A percentile compares a stretch with the other conserved stretches of the same genome.
Conservation (phyloP, 257 asterid genomes). For the Solanum megistacrolobum region DNA sequence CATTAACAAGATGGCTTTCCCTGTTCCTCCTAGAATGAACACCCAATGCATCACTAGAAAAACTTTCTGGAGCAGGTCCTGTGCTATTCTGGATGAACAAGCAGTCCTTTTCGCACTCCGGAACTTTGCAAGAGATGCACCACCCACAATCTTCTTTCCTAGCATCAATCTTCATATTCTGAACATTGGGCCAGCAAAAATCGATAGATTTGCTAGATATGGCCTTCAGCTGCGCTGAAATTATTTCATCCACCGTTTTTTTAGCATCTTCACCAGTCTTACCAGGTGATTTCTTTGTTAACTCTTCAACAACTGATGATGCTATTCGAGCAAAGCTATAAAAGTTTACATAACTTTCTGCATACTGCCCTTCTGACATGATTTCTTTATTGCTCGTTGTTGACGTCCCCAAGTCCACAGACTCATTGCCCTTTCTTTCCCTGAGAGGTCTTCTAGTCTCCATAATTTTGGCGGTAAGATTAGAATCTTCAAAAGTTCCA, state of each 20-base stretch:
- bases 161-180: conserved; percentile 14
- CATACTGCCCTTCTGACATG: conserved; percentile 14
- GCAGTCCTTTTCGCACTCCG: conserved; percentile 68
- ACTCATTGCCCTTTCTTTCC: conserved; percentile 16
- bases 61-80: conserved; percentile 42
- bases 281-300: conserved; percentile 36
- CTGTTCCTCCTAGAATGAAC: conserved; percentile 22
- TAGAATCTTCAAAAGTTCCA: conserved; percentile 23
- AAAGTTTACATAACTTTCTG: conserved; percentile 44
- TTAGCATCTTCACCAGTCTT: conserved; percentile 35
- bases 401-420: conserved; percentile 11
- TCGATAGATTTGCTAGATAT: conserved; percentile 43
- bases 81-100: conserved; percentile 40
- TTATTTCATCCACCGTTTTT: conserved; percentile 46
- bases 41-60: conserved; percentile 45
- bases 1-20: conserved; percentile 67
- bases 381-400: conserved; percentile 6
- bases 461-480: conserved; percentile 21
- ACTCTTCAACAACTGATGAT: conserved; percentile 41
- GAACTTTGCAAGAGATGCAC: conserved; percentile 72
- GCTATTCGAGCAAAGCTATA: conserved; percentile 70
- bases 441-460: conserved; percentile 18
- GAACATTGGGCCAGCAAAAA: conserved; percentile 66
- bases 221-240: conserved; percentile 61
- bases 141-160: conserved; percentile 89